phyloP scores from a whole-genome alignment of 2,329 filamentous ascomycete species.

The Mariannaea elegans region DNA sequence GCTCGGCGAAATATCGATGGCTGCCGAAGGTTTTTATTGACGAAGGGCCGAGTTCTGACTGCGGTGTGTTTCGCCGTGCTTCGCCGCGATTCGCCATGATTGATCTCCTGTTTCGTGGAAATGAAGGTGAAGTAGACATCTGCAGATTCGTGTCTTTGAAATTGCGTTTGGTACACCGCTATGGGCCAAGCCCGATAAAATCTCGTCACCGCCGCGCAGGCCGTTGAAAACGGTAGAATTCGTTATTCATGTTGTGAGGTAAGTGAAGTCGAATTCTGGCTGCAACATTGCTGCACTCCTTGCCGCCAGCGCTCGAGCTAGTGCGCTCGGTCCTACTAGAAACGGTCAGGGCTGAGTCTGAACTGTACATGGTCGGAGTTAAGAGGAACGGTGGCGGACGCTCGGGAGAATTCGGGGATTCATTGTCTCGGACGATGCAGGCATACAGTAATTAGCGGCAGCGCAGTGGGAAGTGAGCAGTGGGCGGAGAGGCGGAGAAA shows the following conservation, averaged over 20 bases:
- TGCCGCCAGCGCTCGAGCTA: slow-evolving; percentile 33
- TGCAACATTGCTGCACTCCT: slow-evolving; percentile 23
- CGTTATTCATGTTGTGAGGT: slow-evolving; percentile 40
- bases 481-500: slow-evolving; percentile 10
- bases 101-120: slow-evolving; percentile 29
- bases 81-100: slow-evolving; percentile 6
- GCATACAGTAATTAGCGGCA: slow-evolving; percentile 1
- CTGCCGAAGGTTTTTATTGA: slow-evolving; percentile 23
- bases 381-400: slow-evolving; percentile 18
- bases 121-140: slow-evolving; percentile 31
- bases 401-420: slow-evolving; percentile 34
- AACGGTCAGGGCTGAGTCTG: slow-evolving; percentile 24
- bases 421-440: slow-evolving; percentile 26
- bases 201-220: slow-evolving; percentile 11
- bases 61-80: slow-evolving; percentile 13
- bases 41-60: slow-evolving; percentile 2
- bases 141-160: slow-evolving; percentile 25
- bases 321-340: slow-evolving; percentile 32
- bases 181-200: slow-evolving; percentile 14
- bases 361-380: slow-evolving; percentile 22
- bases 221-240: slow-evolving; percentile 13
- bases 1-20: slow-evolving; percentile 14
- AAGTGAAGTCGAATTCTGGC: slow-evolving; percentile 24
- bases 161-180: slow-evolving; percentile 32
- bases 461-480: background rate